phyloP scores from a whole-genome alignment of 2,329 filamentous ascomycete genomes.

The Neonectria neomacrospora region DNA sequence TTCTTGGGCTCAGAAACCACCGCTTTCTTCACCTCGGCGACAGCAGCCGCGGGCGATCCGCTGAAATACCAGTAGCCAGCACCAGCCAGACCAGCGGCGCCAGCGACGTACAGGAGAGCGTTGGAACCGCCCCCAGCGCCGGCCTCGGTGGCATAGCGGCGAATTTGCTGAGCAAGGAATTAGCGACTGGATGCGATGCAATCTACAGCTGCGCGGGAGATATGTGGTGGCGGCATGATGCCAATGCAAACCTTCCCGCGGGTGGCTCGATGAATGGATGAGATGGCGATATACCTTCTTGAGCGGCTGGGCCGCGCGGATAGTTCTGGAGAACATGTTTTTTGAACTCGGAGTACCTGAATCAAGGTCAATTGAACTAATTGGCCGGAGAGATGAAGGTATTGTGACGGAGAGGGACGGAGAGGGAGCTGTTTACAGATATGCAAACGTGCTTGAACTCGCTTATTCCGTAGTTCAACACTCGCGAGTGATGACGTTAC shows the following conservation, averaged over 20 bases:
- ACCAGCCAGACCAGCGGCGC: constrained; percentile 68
- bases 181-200: constrained; percentile 26
- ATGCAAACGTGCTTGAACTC: constrained; percentile 23
- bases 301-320: constrained; percentile 71
- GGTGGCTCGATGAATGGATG: constrained; percentile 14
- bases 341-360: constrained; percentile 32
- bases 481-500: constrained; percentile 26
- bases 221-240: constrained; percentile 16
- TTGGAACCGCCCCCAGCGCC: constrained; percentile 65
- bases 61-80: constrained; percentile 67
- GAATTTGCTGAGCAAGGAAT: constrained; percentile 58
- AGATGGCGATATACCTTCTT: constrained; percentile 63
- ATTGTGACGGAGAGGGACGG: constrained; percentile 24
- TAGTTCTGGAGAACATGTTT: constrained; percentile 75
- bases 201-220: not conserved
- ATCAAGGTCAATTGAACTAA: constrained; percentile 40
- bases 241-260: constrained; percentile 17
- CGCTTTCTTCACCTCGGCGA: constrained; percentile 53
- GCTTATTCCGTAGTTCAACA: constrained; percentile 9
- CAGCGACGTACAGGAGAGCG: constrained; percentile 68
- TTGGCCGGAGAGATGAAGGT: constrained; percentile 32
- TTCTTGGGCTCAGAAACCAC: constrained; percentile 65
- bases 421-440: constrained; percentile 28
- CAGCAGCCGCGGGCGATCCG: constrained; percentile 66
- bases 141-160: constrained; percentile 76